phyloP scores from a whole-genome alignment of 169 alveolate genomes.

The Plasmodium gallinaceum region DNA sequence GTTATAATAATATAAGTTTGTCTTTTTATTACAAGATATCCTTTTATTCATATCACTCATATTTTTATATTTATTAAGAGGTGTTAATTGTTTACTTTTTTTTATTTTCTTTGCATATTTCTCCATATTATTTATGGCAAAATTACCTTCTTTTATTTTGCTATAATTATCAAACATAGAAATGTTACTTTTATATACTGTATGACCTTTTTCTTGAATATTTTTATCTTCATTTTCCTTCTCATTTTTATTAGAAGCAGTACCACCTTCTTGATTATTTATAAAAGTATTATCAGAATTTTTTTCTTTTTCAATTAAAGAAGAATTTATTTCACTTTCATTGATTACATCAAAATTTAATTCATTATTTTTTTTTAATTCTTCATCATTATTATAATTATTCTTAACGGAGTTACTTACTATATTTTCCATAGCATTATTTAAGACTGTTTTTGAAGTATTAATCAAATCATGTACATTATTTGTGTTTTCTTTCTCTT shows the following conservation, averaged over 20 bases:
- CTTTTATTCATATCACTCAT: conserved; percentile 8
- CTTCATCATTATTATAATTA: not conserved
- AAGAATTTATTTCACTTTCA: not conserved
- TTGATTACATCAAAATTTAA: not conserved
- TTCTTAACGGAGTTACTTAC: too few species aligned
- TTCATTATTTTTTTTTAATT: not conserved
- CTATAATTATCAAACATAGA: too few species aligned
- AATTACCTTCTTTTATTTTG: not conserved
- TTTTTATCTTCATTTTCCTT: not conserved
- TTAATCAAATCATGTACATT: not conserved
- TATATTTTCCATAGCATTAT: too few species aligned
- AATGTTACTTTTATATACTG: too few species aligned
- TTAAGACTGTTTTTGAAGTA: too few species aligned
- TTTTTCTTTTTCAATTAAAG: not conserved
- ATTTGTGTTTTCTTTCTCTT: not conserved
- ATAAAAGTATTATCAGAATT: not conserved
- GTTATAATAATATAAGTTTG: conserved; percentile 25
- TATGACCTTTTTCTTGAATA: too few species aligned
- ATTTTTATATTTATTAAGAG: not conserved
- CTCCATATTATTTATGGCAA: conserved; percentile 1
- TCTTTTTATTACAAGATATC: not conserved
- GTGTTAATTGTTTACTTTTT: conserved; percentile 19
- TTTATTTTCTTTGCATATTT: conserved; percentile 1
- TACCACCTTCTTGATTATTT: not conserved
- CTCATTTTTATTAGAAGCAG: not conserved